Evolutionary conservation across 1,284 basidiomycete species (phyloP).

Genomic region (Rhodotorula mucilaginosa): DNA sequence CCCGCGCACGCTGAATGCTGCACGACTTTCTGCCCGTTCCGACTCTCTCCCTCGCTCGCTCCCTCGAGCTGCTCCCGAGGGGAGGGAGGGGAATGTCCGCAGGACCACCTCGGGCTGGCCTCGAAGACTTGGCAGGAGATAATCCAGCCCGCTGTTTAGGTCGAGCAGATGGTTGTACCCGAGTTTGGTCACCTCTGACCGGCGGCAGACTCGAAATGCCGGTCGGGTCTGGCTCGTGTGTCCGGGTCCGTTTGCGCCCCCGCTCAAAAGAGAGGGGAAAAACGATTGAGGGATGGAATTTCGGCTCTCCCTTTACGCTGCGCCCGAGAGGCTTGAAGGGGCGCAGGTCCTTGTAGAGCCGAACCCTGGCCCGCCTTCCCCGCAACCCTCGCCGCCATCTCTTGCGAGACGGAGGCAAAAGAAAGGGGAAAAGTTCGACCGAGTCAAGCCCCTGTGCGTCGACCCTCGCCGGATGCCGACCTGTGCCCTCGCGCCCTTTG

Average conservation of each 20-base stretch:
- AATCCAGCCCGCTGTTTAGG: conserved; percentile 20
- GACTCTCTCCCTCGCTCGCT: background rate
- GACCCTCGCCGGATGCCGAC: background rate
- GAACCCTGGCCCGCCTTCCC: background rate
- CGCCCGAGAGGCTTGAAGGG: background rate
- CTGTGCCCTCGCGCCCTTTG: background rate
- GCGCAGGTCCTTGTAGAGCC: conserved; percentile 18
- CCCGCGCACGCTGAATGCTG: background rate
- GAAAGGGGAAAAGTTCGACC: too few relatives aligned
- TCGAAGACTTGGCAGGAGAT: conserved; percentile 1
- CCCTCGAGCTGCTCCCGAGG: too few relatives aligned
- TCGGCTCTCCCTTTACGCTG: conserved; percentile 36
- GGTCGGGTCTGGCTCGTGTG: conserved; percentile 15
- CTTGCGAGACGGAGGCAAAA: background rate
- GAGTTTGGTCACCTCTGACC: conserved; percentile 15
- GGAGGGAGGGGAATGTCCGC: background rate
- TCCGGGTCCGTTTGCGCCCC: background rate
- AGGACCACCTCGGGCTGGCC: conserved; percentile 13
- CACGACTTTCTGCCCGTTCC: background rate
- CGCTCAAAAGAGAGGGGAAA: background rate
- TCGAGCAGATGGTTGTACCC: conserved; percentile 15
- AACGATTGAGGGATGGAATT: conserved; percentile 2
- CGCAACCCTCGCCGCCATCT: too few relatives aligned
- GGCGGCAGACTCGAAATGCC: conserved; percentile 3
- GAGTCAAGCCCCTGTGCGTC: conserved; percentile 5